Conservation (phyloP, 495 filamentous ascomycete species). For the Ramalina intermedia region DNA sequence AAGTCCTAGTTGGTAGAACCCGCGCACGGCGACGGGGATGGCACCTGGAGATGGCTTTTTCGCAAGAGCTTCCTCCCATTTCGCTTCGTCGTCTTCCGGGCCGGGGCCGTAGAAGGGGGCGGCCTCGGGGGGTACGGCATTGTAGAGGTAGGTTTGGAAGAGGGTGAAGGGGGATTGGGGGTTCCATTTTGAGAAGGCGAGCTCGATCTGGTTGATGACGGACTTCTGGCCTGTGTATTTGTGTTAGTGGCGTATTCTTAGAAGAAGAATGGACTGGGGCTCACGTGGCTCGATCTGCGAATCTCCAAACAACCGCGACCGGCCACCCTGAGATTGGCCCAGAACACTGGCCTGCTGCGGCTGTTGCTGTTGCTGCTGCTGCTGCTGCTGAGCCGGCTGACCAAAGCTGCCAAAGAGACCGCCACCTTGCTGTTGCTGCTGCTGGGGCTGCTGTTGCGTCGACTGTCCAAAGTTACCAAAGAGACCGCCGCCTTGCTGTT, state of each 20-base stretch:
- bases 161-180: constrained; percentile 51
- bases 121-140: constrained; percentile 63
- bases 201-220: constrained; percentile 68
- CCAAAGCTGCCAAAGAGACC: constrained; percentile 20
- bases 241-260: not conserved
- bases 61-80: constrained; percentile 86
- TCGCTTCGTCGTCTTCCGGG: constrained; percentile 60
- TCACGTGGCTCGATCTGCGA: constrained; percentile 9
- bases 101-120: constrained; percentile 72
- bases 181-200: constrained; percentile 75
- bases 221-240: constrained; percentile 50
- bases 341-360: constrained; percentile 22
- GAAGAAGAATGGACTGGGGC: not conserved
- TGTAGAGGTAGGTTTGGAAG: constrained; percentile 91
- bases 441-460: constrained; percentile 25
- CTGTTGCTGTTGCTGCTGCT: constrained; percentile 20
- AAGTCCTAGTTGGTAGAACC: constrained; percentile 56
- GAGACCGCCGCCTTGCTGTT: constrained; percentile 6
- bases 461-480: constrained; percentile 9
- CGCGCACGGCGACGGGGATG: constrained; percentile 58
- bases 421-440: constrained; percentile 23
- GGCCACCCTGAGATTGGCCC: constrained; percentile 4
- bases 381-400: constrained; percentile 12
- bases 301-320: constrained; percentile 2
- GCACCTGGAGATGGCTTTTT: constrained; percentile 66